Evolutionary conservation across 805 yeast species (phyloP).

Genomic region (Isabelozyma heimii): DNA sequence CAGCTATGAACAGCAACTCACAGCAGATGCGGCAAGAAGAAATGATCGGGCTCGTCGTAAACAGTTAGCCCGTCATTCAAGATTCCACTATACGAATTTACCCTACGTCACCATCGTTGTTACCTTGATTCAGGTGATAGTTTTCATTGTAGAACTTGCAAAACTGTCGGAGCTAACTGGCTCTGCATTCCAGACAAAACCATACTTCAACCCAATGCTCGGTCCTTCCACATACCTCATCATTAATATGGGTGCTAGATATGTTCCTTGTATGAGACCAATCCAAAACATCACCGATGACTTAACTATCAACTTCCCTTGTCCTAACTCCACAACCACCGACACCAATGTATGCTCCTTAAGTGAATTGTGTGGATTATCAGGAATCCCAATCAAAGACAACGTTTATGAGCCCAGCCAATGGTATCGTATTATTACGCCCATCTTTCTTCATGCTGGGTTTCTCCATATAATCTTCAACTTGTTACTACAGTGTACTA

Average conservation of each 20-base stretch:
- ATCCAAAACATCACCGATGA: slow-evolving; percentile 50
- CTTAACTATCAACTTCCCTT: slow-evolving; percentile 51
- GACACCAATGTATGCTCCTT: slow-evolving; percentile 57
- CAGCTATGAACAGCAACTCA: slow-evolving; percentile 5
- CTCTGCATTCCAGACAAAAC: slow-evolving; percentile 62
- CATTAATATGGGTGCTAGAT: slow-evolving; percentile 69
- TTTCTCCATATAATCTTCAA: slow-evolving; percentile 66
- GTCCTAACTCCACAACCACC: slow-evolving; percentile 61
- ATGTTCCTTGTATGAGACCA: slow-evolving; percentile 65
- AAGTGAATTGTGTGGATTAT: slow-evolving; percentile 59
- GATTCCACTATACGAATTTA: slow-evolving; percentile 35
- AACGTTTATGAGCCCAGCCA: slow-evolving; percentile 50
- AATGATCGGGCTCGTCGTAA: slow-evolving; percentile 23
- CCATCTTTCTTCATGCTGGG: slow-evolving; percentile 74
- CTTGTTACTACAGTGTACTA: slow-evolving; percentile 54
- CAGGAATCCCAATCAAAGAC: slow-evolving; percentile 38
- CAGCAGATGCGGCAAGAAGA: slow-evolving; percentile 9
- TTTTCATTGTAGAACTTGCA: slow-evolving; percentile 61
- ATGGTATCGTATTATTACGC: slow-evolving; percentile 69
- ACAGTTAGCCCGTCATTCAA: slow-evolving; percentile 23
- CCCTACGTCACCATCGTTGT: slow-evolving; percentile 42
- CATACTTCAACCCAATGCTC: slow-evolving; percentile 74
- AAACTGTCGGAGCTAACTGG: slow-evolving; percentile 61
- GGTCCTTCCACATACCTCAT: slow-evolving; percentile 70
- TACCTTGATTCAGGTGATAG: slow-evolving; percentile 47